Percentiles rank a stretch among this genome's conserved stretches.
These are phyloP conservation scores for Sarcocystis neurona DNA, from an alignment of 169 alveolate species.

Conservation along the genomic window DNA sequence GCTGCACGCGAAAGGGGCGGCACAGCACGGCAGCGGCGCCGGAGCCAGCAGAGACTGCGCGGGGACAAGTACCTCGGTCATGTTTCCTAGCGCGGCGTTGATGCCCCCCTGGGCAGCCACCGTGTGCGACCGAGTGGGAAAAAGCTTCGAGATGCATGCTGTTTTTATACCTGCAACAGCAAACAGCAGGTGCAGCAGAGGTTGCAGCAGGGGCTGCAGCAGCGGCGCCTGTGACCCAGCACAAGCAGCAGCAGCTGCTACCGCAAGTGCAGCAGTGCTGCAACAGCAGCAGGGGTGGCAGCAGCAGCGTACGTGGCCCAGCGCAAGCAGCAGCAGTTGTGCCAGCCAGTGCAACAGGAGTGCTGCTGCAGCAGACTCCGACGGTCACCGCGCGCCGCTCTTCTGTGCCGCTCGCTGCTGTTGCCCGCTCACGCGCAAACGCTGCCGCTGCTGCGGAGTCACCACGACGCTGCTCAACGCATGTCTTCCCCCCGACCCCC, in stretches of 20 bases:
- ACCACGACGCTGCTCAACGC: too few relatives aligned
- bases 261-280: not conserved
- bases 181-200: too few relatives aligned
- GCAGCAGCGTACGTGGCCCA: not conserved
- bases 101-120: constrained; percentile 98
- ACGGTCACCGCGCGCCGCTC: too few relatives aligned
- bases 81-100: constrained; percentile 93
- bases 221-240: not conserved
- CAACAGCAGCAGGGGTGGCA: constrained; percentile 17
- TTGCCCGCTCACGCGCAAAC: too few relatives aligned
- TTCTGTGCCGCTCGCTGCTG: too few relatives aligned
- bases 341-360: not conserved
- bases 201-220: constrained; percentile 11
- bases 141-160: constrained; percentile 93
- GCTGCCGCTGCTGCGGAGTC: too few relatives aligned
- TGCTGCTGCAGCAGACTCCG: not conserved
- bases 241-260: not conserved
- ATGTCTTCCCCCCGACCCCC: too few relatives aligned
- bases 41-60: too few relatives aligned
- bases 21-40: too few relatives aligned
- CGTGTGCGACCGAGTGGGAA: constrained; percentile 98
- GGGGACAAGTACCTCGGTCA: constrained; percentile 93
- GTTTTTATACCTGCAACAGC: constrained; percentile 81
- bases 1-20: too few relatives aligned
- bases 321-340: not conserved